A percentile compares a stretch with the other conserved stretches of the same genome.
Evolutionary conservation across 192 early-diverging fungal genomes (phyloP).

Genomic region (Cetraspora pellucida): DNA sequence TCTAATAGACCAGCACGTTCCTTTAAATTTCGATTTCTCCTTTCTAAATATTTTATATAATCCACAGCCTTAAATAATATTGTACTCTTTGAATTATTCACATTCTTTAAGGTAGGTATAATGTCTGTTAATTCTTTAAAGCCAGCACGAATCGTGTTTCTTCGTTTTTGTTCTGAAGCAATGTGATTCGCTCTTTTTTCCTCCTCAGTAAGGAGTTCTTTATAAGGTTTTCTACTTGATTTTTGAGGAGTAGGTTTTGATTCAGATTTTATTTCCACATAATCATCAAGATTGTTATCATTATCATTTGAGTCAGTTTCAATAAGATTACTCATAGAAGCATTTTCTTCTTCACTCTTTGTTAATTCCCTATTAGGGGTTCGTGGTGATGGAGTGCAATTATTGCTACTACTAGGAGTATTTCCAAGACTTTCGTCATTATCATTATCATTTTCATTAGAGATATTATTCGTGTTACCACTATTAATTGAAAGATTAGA

Average conservation of each 20-base stretch:
- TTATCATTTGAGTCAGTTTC: conserved; percentile 3
- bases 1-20: conserved; percentile 45
- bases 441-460: conserved; percentile 14
- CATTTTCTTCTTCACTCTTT: conserved; percentile 27
- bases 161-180: conserved; percentile 72
- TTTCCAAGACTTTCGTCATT: conserved; percentile 14
- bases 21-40: conserved; percentile 54
- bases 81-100: conserved; percentile 65
- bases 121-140: conserved; percentile 88
- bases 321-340: conserved; percentile 26
- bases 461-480: conserved; percentile 31
- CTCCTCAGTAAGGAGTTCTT: conserved; percentile 74
- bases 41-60: conserved; percentile 63
- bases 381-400: conserved; percentile 25
- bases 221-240: conserved; percentile 52
- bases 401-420: conserved; percentile 19
- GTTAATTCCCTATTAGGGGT: conserved; percentile 32
- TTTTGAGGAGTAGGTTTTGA: conserved; percentile 28
- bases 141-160: conserved; percentile 74
- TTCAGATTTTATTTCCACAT: conserved; percentile 23
- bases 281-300: conserved; percentile 22
- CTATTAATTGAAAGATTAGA: conserved; percentile 43
- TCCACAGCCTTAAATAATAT: conserved; percentile 71
- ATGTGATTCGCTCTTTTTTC: conserved; percentile 78
- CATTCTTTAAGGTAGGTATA: conserved; percentile 76